Percentiles rank a stretch among this genome's conserved stretches.
Conservation (phyloP, 2,329 filamentous ascomycete genomes). For the Dactylonectria macrodidyma region DNA sequence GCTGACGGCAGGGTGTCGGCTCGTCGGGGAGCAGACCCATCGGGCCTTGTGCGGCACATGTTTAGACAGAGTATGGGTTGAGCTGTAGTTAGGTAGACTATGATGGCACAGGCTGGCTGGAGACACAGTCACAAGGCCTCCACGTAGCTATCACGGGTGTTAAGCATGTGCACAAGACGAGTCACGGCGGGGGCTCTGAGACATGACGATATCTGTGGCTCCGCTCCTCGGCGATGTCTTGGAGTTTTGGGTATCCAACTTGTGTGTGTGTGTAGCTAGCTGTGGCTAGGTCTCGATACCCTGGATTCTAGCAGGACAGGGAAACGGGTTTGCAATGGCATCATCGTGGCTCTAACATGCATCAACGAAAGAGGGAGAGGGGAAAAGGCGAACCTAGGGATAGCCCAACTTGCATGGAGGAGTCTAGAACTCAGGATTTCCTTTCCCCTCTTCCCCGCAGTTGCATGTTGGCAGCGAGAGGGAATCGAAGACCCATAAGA, state of each 20-base stretch:
- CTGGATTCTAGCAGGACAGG: background rate
- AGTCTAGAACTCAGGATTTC: background rate
- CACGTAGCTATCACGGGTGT: background rate
- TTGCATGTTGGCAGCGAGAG: background rate
- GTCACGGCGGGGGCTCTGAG: background rate
- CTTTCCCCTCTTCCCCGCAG: slow-evolving; percentile 21
- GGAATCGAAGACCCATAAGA: background rate
- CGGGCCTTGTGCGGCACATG: background rate
- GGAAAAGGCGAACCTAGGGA: background rate
- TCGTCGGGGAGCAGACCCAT: background rate
- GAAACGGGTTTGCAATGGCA: background rate
- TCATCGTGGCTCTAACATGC: background rate
- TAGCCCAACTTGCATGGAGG: no score
- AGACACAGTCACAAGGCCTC: background rate
- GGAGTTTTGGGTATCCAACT: background rate
- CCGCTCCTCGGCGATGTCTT: background rate
- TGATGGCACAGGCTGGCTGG: background rate
- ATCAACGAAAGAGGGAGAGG: background rate
- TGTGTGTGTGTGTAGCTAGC: background rate
- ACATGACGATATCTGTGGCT: background rate
- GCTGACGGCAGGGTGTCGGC: background rate
- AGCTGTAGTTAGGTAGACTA: background rate
- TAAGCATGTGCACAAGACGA: background rate
- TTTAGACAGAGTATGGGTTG: background rate
- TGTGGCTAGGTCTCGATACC: background rate